Percentiles rank a stretch among this genome's conserved stretches.
These are phyloP conservation scores for Candida peoriensis DNA, from an alignment of 805 yeast species.

Conservation along the genomic window DNA sequence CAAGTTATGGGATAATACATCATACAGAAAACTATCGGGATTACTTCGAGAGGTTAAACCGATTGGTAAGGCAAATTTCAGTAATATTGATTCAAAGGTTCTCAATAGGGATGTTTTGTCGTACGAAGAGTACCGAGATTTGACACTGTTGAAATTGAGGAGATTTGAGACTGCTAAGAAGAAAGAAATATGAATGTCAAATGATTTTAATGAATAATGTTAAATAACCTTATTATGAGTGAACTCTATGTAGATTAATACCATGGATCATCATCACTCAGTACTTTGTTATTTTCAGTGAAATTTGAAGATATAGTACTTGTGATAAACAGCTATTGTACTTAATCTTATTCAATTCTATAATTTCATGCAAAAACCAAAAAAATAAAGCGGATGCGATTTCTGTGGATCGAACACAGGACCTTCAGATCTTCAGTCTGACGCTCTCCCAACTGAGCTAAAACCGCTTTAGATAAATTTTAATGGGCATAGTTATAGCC, in stretches of 20 bases:
- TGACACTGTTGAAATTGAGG: constrained; percentile 11
- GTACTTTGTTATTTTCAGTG: too few species aligned
- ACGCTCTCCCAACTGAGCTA: constrained; percentile 32
- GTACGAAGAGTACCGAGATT: constrained; percentile 13
- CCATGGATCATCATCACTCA: too few species aligned
- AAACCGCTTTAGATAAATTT: too few species aligned
- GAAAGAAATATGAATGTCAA: not conserved
- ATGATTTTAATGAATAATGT: not conserved
- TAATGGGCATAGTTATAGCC: too few species aligned
- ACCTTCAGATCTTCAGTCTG: constrained; percentile 58
- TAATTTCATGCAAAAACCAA: not conserved
- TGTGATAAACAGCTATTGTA: too few species aligned
- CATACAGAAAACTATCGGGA: constrained; percentile 18
- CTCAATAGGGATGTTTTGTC: constrained; percentile 10
- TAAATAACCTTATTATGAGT: too few species aligned
- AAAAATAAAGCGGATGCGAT: constrained; percentile 35
- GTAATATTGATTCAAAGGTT: not conserved
- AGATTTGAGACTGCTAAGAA: not conserved
- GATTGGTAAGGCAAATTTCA: constrained; percentile 2
- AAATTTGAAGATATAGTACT: too few species aligned
- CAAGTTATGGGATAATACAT: constrained; percentile 16
- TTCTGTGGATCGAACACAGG: constrained; percentile 81
- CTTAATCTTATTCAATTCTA: too few species aligned
- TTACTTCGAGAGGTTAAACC: constrained; percentile 18
- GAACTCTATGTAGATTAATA: too few species aligned